phyloP scores from a whole-genome alignment of 2,329 filamentous ascomycete genomes.

The Trematosphaeria pertusa region DNA sequence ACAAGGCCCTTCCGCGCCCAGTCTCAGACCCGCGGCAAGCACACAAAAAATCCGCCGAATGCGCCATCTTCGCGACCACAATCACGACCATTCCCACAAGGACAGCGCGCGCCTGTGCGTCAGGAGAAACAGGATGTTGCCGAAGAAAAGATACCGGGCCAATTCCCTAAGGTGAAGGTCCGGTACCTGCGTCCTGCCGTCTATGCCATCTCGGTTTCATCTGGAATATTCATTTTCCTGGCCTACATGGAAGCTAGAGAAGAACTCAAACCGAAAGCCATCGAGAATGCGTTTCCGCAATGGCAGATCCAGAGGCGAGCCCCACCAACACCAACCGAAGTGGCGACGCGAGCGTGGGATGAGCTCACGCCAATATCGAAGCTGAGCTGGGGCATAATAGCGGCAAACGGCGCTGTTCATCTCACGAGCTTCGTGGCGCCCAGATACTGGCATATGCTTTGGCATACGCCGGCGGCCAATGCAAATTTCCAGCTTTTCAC shows the following conservation, averaged over 20 bases:
- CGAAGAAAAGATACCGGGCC: neutral
- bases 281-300: constrained; percentile 25
- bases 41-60: too few relatives aligned
- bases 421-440: constrained; percentile 31
- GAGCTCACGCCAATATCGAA: constrained; percentile 34
- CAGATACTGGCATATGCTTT: constrained; percentile 31
- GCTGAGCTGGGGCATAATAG: constrained; percentile 37
- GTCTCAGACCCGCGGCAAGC: constrained; percentile 5
- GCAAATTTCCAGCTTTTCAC: constrained; percentile 40
- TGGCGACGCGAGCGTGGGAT: constrained; percentile 33
- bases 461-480: constrained; percentile 40
- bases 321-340: constrained; percentile 35
- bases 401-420: constrained; percentile 34
- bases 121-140: constrained; percentile 1
- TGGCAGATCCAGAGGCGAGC: constrained; percentile 20
- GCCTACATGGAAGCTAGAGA: constrained; percentile 38
- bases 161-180: constrained; percentile 24
- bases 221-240: constrained; percentile 35
- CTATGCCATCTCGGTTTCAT: constrained; percentile 35
- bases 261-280: constrained; percentile 26
- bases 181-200: constrained; percentile 37
- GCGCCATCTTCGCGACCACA: neutral
- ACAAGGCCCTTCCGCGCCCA: neutral
- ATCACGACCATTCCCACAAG: neutral
- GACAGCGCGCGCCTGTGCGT: neutral